Evolutionary conservation across 495 filamentous ascomycete species (phyloP), one percentile per base, ranked within the genome.

Genomic region (Hypoxylon intermedium): DNA sequence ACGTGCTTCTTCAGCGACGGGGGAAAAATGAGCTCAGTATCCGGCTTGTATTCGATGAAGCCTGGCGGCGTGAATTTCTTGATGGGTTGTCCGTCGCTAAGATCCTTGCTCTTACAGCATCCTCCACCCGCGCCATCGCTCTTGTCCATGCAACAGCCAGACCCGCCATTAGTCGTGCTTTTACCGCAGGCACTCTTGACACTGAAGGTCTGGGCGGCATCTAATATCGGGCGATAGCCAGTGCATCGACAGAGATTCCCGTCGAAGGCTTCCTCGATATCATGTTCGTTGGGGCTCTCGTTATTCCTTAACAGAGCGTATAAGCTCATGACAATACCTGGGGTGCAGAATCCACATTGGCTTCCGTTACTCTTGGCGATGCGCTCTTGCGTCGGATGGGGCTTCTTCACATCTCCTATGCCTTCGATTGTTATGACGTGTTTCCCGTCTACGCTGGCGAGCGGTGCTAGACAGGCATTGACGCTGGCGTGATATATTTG

Each of bases 401-500:
- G 94, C 31, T 82, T 83, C 73, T 92, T 89, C 43, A 89, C 85
- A 68, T 89, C 89, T 7, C 94, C 94, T 72, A 98, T 96, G n/a
- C 94, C 94, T 74, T 98, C 94, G 9, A 98, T 86, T 6, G 94
- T 98, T 65, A 98, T 93, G 59, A 98, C 93, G 82, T 98, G 94
- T 74, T 98, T 98, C 19, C 94, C 94, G 75, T 97, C 94, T 11
- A 98, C 83, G 58, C 91, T 93, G 24, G 92, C 87, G 46, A 98
- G 79, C 0, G 94, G 94, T 11, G 93, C 93, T 26, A 98, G 82
- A 70, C 94, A 98, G 36, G 94, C 94, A 70, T 98, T 98, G 48
- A 97, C 89, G 16, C 87, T 90, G 47, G 92, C 91, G 73, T 98
- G 92, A 67, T 97, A 96, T 53, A 97, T 87, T 66, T 88, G 82